phyloP scores from a whole-genome alignment of 345 rosid species.

The Ceriops zippeliana region DNA sequence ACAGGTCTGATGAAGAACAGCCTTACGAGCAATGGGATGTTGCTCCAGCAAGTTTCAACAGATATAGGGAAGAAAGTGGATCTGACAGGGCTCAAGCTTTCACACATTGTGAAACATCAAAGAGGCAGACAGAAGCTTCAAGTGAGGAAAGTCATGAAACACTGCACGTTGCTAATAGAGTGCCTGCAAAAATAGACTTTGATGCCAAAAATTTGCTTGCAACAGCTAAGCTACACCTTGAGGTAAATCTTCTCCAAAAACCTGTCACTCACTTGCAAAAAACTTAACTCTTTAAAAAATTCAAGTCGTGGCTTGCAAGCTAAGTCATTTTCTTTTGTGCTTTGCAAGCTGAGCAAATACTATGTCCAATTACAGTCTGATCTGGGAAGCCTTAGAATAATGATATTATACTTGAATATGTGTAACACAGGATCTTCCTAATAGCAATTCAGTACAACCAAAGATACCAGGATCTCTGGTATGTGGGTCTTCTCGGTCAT shows the following conservation, averaged over 20 bases:
- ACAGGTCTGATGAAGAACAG: constrained; percentile 34
- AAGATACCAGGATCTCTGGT: background rate
- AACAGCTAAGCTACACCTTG: constrained; percentile 18
- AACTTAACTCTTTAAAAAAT: background rate
- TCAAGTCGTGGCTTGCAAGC: background rate
- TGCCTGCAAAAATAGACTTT: constrained; percentile 21
- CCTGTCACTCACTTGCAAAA: constrained; percentile 9
- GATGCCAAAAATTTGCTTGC: constrained; percentile 20
- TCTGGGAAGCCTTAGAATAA: background rate
- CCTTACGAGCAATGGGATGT: constrained; percentile 29
- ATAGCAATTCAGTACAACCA: constrained; percentile 1
- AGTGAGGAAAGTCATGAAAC: constrained; percentile 33
- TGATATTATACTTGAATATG: background rate
- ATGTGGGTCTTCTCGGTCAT: background rate
- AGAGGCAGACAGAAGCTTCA: constrained; percentile 30
- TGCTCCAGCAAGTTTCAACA: constrained; percentile 22
- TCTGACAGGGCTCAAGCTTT: constrained; percentile 28
- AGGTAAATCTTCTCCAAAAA: constrained; percentile 39
- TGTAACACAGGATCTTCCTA: background rate
- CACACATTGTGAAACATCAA: constrained; percentile 32
- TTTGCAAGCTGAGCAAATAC: too few species aligned
- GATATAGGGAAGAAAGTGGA: constrained; percentile 29
- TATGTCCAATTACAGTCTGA: background rate
- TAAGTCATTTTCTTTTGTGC: too few species aligned
- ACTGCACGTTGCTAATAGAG: constrained; percentile 36